A percentile compares a stretch with the other conserved stretches of the same genome.
Conservation (phyloP, 2,329 filamentous ascomycete species). For the Ploettnerulaceae sp. region DNA sequence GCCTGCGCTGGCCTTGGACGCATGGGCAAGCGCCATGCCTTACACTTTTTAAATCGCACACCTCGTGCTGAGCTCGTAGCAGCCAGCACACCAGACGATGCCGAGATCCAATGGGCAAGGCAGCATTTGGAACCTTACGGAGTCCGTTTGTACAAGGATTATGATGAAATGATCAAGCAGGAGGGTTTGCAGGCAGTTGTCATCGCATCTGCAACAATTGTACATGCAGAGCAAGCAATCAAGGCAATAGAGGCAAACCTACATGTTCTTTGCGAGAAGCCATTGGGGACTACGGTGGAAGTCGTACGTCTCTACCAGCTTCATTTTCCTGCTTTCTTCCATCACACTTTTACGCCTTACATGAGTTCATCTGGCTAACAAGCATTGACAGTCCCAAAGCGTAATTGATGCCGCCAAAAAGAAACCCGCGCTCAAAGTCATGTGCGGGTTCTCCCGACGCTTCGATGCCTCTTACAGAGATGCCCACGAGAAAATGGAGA, state of each 20-base stretch:
- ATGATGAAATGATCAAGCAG: constrained; percentile 43
- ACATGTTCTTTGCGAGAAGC: constrained; percentile 58
- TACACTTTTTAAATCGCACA: constrained; percentile 43
- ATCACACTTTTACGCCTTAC: constrained; percentile 1
- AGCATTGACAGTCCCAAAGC: constrained; percentile 52
- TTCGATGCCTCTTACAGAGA: constrained; percentile 64
- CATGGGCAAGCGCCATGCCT: constrained; percentile 49
- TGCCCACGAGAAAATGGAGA: constrained; percentile 47
- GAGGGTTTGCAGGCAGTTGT: constrained; percentile 41
- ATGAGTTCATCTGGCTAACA: too few species aligned
- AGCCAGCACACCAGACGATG: constrained; percentile 43
- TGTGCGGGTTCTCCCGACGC: constrained; percentile 61
- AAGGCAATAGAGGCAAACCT: constrained; percentile 49
- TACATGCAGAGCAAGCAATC: constrained; percentile 53
- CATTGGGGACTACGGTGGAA: constrained; percentile 53
- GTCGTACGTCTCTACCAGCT: too few species aligned
- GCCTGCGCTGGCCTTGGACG: constrained; percentile 47
- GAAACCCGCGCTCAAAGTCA: constrained; percentile 57
- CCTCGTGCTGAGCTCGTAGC: constrained; percentile 46
- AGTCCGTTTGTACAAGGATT: constrained; percentile 42
- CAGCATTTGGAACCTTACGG: constrained; percentile 41
- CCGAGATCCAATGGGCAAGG: constrained; percentile 42
- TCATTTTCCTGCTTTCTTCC: too few species aligned
- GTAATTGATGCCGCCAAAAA: constrained; percentile 53
- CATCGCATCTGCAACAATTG: constrained; percentile 43